Percentiles rank a stretch among this genome's conserved stretches.
Evolutionary conservation across 805 yeast species (phyloP).

Genomic region (Spathaspora hagerdaliae): DNA sequence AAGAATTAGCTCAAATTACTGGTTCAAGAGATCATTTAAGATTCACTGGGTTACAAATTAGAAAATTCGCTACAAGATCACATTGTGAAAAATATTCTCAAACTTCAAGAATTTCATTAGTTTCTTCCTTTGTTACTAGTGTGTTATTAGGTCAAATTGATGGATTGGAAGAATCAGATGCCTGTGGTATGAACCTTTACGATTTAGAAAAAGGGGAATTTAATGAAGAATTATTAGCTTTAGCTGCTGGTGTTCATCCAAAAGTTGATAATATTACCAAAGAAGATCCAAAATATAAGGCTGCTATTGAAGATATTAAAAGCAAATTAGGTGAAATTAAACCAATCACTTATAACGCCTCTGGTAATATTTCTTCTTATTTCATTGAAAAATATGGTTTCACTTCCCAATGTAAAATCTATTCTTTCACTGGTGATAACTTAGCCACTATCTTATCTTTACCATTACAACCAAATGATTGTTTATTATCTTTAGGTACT

Average conservation of each 20-base stretch:
- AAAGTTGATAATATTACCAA: constrained; percentile 32
- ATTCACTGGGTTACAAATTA: constrained; percentile 89
- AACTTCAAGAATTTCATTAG: constrained; percentile 65
- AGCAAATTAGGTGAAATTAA: constrained; percentile 51
- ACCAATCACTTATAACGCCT: constrained; percentile 45
- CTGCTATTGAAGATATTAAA: constrained; percentile 39
- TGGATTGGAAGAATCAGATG: constrained; percentile 77
- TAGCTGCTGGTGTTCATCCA: constrained; percentile 50
- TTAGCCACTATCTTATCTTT: constrained; percentile 82
- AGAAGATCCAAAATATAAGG: constrained; percentile 9
- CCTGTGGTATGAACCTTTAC: constrained; percentile 90
- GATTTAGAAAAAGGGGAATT: constrained; percentile 58
- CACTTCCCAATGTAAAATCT: constrained; percentile 50
- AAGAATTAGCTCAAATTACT: constrained; percentile 61
- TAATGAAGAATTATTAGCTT: constrained; percentile 51
- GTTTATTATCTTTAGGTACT: constrained; percentile 81
- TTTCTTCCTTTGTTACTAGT: constrained; percentile 74
- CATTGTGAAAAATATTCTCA: constrained; percentile 49
- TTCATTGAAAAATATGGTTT: constrained; percentile 66
- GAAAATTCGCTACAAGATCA: constrained; percentile 57
- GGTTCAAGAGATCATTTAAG: constrained; percentile 89
- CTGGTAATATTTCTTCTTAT: constrained; percentile 56
- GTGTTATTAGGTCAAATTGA: constrained; percentile 63
- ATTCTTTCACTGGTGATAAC: constrained; percentile 87
- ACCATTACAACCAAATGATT: constrained; percentile 73